Base-by-base conservation (phyloP, 1,284 basidiomycete species). In the Apiotrichum sp. region DNA sequence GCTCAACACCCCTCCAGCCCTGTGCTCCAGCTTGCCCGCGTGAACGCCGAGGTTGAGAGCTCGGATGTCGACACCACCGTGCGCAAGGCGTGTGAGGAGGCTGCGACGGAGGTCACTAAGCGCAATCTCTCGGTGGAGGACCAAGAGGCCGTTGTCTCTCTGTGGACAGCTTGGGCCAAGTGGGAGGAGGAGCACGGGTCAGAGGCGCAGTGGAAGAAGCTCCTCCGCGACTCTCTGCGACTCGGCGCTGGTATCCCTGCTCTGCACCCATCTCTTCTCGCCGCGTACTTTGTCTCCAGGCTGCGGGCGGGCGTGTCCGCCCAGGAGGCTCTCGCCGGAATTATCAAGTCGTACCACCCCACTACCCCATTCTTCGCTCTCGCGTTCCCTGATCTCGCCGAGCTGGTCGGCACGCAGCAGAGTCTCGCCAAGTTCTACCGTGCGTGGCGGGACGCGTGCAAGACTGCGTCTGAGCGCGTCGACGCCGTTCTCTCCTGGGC, bases 81-180 rank as follows among this genome's bases (percentile, higher is more conserved):
- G 31, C 64, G 64, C 13, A 46, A 47, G 36, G 52, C 57, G 14
- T 65, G 62, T 31, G 56, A 62, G n/a, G 60, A 54, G 4, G 53
- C 58, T 14, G 57, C 65, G 31, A 51, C 58, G 38, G 32, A 52
- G 2, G 62, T 66, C 6, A 62, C 62, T 0, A 45, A n/a, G 6
- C 36, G 56, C 11, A 44, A 50, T 11, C 41, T 62, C 6, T 22
- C 50, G 0, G 46, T 55, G 14, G 60, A 63, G 10, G 62, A 61
- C 1, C 46, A 58, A 42, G 52, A 53, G 3, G 50, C 53, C 6
- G 61, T 68, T 5, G 34, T 55, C 3, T 29, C 38, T 0, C 60
- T 72, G 11, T 73, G 69, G 69, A 50, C 45, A 4, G 41, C 52
- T 3, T 72, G 68, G 65, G 56, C 61, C 0, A 43, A 54, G 4